phyloP scores from a whole-genome alignment of 169 alveolate species.

The Perkinsus olseni region DNA sequence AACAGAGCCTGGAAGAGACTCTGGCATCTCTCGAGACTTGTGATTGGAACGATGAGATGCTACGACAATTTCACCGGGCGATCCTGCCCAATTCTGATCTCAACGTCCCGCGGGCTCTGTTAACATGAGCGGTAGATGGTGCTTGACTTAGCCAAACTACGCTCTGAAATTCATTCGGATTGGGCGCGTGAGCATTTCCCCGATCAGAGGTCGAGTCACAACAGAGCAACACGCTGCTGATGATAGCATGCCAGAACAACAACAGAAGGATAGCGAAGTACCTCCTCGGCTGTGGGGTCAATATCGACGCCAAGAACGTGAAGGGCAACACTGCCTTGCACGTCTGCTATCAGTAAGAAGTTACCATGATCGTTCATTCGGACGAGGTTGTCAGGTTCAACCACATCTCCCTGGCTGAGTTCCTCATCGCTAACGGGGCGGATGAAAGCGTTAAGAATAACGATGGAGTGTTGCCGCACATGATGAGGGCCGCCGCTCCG shows the following conservation, averaged over 20 bases:
- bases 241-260: slow-evolving; percentile 15
- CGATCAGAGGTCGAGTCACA: not conserved
- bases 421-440: slow-evolving; percentile 8
- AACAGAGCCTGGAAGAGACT: too few relatives aligned
- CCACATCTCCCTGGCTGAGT: not conserved
- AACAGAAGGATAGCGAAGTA: slow-evolving; percentile 13
- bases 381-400: not conserved
- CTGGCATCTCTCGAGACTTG: too few relatives aligned
- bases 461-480: not conserved
- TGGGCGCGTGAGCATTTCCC: not conserved
- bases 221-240: not conserved
- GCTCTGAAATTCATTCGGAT: too few relatives aligned
- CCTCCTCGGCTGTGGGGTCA: slow-evolving; percentile 13
- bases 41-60: too few relatives aligned
- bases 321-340: slow-evolving; percentile 37
- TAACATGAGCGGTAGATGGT: too few relatives aligned
- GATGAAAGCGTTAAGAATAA: not conserved
- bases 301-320: slow-evolving; percentile 15
- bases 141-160: too few relatives aligned
- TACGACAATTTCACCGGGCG: too few relatives aligned
- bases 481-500: too few relatives aligned
- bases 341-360: slow-evolving; percentile 10
- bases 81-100: too few relatives aligned
- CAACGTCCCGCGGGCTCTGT: too few relatives aligned
- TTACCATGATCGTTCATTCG: not conserved